These are phyloP conservation scores for Aspergillus arachidicola DNA, from an alignment of 2,329 filamentous ascomycete genomes.

Conservation along the genomic window DNA sequence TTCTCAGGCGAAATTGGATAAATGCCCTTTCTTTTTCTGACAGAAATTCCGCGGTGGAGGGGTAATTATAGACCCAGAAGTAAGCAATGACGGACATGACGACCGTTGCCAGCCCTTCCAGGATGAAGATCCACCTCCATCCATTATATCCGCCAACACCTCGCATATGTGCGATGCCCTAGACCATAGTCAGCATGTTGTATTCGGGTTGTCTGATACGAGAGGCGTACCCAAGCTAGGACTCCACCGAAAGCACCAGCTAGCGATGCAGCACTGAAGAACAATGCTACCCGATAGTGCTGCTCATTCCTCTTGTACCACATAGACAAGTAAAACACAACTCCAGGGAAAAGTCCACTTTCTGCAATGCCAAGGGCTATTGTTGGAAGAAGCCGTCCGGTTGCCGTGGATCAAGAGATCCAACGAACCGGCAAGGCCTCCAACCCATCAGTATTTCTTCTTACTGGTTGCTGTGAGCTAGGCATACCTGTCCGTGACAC, in stretches of 20 bases:
- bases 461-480: background rate
- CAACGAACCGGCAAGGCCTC: background rate
- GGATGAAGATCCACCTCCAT: conserved; percentile 69
- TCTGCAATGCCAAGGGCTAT: conserved; percentile 55
- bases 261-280: conserved; percentile 60
- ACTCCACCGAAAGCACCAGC: conserved; percentile 65
- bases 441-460: background rate
- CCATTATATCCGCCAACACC: conserved; percentile 51
- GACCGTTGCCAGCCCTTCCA: conserved; percentile 72
- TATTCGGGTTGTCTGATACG: background rate
- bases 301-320: conserved; percentile 65
- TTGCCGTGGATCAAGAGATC: conserved; percentile 1
- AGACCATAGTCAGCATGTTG: conserved; percentile 18
- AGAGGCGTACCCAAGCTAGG: conserved; percentile 50
- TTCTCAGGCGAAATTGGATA: conserved; percentile 64
- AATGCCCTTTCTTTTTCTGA: conserved; percentile 56
- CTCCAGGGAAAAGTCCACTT: conserved; percentile 56
- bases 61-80: conserved; percentile 48
- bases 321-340: conserved; percentile 62
- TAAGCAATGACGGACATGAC: conserved; percentile 48
- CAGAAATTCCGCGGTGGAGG: conserved; percentile 45
- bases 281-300: conserved; percentile 61
- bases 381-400: background rate
- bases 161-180: conserved; percentile 52
- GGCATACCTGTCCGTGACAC: conserved; percentile 45